These are phyloP conservation scores for Dothiorella sarmentorum DNA, from an alignment of 2,329 filamentous ascomycete species.

Conservation along the genomic window DNA sequence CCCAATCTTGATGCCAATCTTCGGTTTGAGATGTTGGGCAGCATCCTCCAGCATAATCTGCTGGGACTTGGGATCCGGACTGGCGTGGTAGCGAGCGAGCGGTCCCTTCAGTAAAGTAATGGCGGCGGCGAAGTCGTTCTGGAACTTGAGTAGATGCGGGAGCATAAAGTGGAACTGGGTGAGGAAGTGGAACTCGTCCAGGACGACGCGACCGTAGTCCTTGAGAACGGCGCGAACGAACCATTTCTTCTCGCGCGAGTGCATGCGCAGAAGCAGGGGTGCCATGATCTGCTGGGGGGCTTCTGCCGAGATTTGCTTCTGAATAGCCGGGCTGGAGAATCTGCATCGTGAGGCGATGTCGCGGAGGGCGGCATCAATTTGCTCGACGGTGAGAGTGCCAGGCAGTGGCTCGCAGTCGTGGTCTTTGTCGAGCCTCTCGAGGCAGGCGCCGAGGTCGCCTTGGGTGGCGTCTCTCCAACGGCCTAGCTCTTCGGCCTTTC, in stretches of 20 bases:
- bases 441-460: constrained; percentile 69
- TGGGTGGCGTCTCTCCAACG: constrained; percentile 58
- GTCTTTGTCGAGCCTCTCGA: constrained; percentile 60
- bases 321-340: constrained; percentile 63
- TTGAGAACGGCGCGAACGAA: constrained; percentile 77
- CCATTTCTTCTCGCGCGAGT: constrained; percentile 78
- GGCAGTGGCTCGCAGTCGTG: constrained; percentile 48
- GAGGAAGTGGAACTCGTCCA: constrained; percentile 59
- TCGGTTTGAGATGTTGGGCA: constrained; percentile 35
- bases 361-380: constrained; percentile 66
- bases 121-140: constrained; percentile 63
- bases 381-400: constrained; percentile 61
- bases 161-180: constrained; percentile 65
- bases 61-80: constrained; percentile 34
- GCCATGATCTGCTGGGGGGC: constrained; percentile 44
- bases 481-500: constrained; percentile 59
- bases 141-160: constrained; percentile 66
- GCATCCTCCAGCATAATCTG: constrained; percentile 37
- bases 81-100: constrained; percentile 37
- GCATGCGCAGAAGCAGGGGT: constrained; percentile 57
- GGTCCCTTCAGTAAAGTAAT: constrained; percentile 51
- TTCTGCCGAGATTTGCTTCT: constrained; percentile 25
- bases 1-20: constrained; percentile 46
- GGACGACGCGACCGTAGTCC: constrained; percentile 62
- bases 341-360: constrained; percentile 63